Evolutionary conservation across 108 stramenopile species (phyloP).

Genomic region (Skeletonema grethae): DNA sequence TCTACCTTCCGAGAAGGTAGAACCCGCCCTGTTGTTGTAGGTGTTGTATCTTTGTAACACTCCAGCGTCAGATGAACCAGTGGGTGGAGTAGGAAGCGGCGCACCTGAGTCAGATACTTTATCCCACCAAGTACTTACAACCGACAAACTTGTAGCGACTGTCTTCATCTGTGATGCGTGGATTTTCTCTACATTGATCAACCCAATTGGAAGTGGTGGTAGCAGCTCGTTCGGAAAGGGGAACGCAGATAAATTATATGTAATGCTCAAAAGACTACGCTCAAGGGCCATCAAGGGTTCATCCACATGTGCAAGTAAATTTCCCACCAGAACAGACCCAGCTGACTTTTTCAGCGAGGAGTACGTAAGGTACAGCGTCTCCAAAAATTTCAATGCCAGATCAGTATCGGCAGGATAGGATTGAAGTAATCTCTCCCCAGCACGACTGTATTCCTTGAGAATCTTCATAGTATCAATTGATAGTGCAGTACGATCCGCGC

Average conservation of each 20-base stretch:
- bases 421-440: constrained; percentile 21
- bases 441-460: constrained; percentile 15
- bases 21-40: not conserved
- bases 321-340: constrained; percentile 3
- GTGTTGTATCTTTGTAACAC: constrained; percentile 3
- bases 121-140: constrained; percentile 38
- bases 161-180: constrained; percentile 30
- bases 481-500: constrained; percentile 17
- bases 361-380: constrained; percentile 31
- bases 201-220: constrained; percentile 29
- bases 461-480: constrained; percentile 21
- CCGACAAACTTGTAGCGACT: not conserved
- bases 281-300: constrained; percentile 17
- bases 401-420: constrained; percentile 18
- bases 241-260: constrained; percentile 28
- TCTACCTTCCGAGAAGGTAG: constrained; percentile 24
- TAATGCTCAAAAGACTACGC: constrained; percentile 25
- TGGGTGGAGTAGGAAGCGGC: constrained; percentile 32
- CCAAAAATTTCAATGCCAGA: constrained; percentile 10
- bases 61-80: constrained; percentile 23
- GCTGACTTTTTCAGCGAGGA: constrained; percentile 15
- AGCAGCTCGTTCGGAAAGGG: constrained; percentile 35
- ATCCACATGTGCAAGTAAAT: constrained; percentile 6
- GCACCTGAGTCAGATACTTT: constrained; percentile 10
- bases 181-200: constrained; percentile 33